Base-by-base conservation (phyloP, 2,329 filamentous ascomycete genomes). In the Stagonosporopsis tanaceti region DNA sequence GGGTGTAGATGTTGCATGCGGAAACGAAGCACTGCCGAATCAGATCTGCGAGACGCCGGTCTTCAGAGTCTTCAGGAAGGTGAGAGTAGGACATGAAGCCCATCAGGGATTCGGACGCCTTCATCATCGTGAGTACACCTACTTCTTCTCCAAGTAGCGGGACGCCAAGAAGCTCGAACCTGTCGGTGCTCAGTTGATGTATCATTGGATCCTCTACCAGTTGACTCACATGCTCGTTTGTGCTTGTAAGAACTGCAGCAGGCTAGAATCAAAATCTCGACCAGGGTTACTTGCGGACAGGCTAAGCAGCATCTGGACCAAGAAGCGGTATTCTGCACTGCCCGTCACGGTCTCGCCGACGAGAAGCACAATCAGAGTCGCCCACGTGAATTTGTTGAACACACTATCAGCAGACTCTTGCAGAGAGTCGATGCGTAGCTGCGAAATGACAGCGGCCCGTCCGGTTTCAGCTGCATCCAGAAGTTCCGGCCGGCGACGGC, bases 261-360 rank as follows among this genome's bases (percentile, higher is more conserved):
- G 9, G 34, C 15, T 7, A 6, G 54, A 25, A 40, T 40, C 40
- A 3, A 20, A 6, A 12, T 52, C 15, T 50, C 45, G 34, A 15
- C 50, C 50, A 32, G 50, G 34, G 20, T 46, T 46, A 12, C 30
- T 34, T 30, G 12, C 39, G 20, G 50, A 53, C 34, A 79, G 59
- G 22, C 68, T 76, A 6, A 70, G 66, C 25, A 79, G 60, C 68
- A 79, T 77, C 47, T 76, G 69, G 0, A 78, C 59, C 0, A 79
- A 65, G 47, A 76, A 76, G 0, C 59, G 60, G 45, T 74, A 79
- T 30, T 79, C 78, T 20, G 68, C 68, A 3, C 76, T 75, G 0
- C 76, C 77, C 0, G 77, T 79, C 6, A 79, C 77, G 0, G 77
- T 79, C 14, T 80, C 78, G 0, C 78, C 78, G 0, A 79, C 77